phyloP scores from a whole-genome alignment of 352 stramenopile species.

The Phytophthora pluvialis region DNA sequence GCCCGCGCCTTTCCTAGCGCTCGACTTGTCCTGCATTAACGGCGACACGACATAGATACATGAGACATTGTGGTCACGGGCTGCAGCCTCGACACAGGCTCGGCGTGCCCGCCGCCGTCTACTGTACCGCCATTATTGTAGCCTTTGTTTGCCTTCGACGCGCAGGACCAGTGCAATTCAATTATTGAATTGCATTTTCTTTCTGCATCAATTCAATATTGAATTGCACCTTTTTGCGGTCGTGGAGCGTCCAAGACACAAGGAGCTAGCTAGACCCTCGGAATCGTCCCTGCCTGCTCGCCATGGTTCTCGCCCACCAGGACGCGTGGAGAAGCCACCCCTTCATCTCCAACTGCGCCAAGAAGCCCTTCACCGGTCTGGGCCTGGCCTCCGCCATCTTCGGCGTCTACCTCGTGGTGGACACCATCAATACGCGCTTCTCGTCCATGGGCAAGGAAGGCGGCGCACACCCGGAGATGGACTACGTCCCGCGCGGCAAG shows the following conservation, averaged over 20 bases:
- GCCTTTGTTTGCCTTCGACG: neutral
- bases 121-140: slow-evolving; percentile 3
- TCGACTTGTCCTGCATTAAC: slow-evolving; percentile 44
- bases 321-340: slow-evolving; percentile 90
- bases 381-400: slow-evolving; percentile 83
- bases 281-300: slow-evolving; percentile 25
- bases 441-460: slow-evolving; percentile 36
- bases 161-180: neutral
- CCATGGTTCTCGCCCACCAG: slow-evolving; percentile 87
- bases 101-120: neutral
- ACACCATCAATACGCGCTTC: slow-evolving; percentile 59
- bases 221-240: slow-evolving; percentile 29
- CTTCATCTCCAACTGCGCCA: slow-evolving; percentile 82
- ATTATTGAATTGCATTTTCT: slow-evolving; percentile 2
- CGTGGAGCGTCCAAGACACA: slow-evolving; percentile 13
- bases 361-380: slow-evolving; percentile 87
- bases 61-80: neutral
- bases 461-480: slow-evolving; percentile 41
- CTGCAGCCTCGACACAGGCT: neutral
- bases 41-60: neutral
- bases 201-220: neutral
- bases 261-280: slow-evolving; percentile 35
- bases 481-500: slow-evolving; percentile 50
- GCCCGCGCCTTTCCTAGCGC: slow-evolving; percentile 49
- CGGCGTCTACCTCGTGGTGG: slow-evolving; percentile 77